Evolutionary conservation across 176 grass and related monocot species (phyloP).

Genomic region (Dactylis glomerata): DNA sequence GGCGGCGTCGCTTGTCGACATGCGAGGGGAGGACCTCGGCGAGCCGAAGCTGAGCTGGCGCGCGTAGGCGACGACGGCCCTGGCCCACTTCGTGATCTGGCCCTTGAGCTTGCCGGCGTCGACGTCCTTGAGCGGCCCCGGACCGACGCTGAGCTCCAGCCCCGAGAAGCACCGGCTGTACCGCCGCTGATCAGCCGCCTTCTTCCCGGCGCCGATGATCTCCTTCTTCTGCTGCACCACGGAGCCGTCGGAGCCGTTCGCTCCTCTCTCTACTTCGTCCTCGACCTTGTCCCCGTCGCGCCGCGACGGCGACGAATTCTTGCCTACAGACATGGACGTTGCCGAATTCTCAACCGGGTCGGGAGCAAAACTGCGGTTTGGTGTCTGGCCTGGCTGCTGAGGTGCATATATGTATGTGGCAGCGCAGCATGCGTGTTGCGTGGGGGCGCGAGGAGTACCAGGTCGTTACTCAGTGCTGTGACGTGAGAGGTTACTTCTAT

Average conservation of each 20-base stretch:
- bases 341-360: background rate
- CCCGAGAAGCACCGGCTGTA: conserved; percentile 57
- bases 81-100: conserved; percentile 68
- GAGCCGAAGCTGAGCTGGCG: conserved; percentile 70
- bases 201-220: background rate
- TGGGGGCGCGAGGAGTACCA: background rate
- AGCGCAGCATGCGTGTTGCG: background rate
- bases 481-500: background rate
- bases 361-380: background rate
- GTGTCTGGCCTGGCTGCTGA: background rate
- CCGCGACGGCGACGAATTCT: background rate
- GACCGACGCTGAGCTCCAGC: conserved; percentile 47
- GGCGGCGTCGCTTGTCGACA: background rate
- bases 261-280: background rate
- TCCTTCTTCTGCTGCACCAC: background rate
- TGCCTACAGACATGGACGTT: conserved; percentile 37
- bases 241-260: background rate
- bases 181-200: background rate
- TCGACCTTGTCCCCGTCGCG: background rate
- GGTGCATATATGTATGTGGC: background rate
- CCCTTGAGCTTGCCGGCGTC: conserved; percentile 64
- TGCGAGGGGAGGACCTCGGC: conserved; percentile 17
- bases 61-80: conserved; percentile 58
- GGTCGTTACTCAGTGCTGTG: conserved; percentile 5
- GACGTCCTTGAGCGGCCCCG: conserved; percentile 50